Evolutionary conservation across 2,329 filamentous ascomycete genomes (phyloP).

Genomic region (Botryotinia calthae): DNA sequence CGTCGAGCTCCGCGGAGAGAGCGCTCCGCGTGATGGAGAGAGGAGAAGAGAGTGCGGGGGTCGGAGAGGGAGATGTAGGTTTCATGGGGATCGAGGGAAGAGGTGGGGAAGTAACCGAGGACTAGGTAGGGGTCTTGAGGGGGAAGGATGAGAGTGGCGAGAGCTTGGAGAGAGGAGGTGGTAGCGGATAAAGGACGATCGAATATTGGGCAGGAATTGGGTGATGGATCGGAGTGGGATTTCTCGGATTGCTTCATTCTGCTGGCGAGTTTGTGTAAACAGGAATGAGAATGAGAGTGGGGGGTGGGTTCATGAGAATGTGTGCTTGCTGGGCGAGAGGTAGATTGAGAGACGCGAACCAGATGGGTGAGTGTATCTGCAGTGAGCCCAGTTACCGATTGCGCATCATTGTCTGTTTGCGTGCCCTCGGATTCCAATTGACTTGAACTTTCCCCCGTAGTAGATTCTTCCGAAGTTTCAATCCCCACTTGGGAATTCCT

Average conservation of each 20-base stretch:
- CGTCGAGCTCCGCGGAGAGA: neutral
- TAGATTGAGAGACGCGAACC: neutral
- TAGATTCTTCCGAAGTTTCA: neutral
- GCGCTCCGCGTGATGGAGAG: neutral
- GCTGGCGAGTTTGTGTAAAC: neutral
- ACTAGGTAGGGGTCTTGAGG: slow-evolving; percentile 1
- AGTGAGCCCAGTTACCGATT: neutral
- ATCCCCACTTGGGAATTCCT: slow-evolving; percentile 22
- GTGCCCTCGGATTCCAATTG: neutral
- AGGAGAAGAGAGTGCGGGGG: neutral
- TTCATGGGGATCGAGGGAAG: slow-evolving; percentile 11
- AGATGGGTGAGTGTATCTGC: neutral
- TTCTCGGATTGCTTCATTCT: neutral
- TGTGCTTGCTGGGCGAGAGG: neutral
- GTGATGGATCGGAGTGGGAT: neutral
- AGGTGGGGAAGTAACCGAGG: slow-evolving; percentile 11
- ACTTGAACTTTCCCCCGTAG: neutral
- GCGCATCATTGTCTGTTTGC: neutral
- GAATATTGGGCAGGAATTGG: neutral
- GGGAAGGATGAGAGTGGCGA: neutral
- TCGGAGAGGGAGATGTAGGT: neutral
- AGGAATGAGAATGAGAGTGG: neutral
- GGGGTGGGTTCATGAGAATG: neutral
- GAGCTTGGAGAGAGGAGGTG: neutral
- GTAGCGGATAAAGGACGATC: neutral